Evolutionary conservation across 305 asterid genomes (phyloP), one percentile per base, ranked within the genome.

Genomic region (Fraxinus latifolia): DNA sequence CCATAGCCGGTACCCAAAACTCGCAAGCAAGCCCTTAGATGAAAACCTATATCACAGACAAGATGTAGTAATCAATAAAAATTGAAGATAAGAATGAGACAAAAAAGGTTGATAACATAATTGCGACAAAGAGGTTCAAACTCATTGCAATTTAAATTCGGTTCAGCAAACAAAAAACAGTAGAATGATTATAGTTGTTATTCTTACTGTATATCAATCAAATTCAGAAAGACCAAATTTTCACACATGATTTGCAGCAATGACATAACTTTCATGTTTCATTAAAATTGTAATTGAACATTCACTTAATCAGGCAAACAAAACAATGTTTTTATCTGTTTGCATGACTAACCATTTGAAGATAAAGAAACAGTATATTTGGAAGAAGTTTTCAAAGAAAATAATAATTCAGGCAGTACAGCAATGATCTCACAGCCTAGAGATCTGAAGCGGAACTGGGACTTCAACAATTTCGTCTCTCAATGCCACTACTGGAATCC

Each of bases 391-490:
- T 29, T 74, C 34, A 2, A 62, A 62, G 72, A 62, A 62, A 34
- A 74, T 11, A 53, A n/a, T 53, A 62, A 62, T 21, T 7, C 72
- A 21, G 32, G 25, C 32, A 23, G 15, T 7, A 21, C 11, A 23
- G 32, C 74, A 29, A 14, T 68, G 74, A 68, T 68, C 33, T 90
- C 88, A 92, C 87, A 93, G 85, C 79, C 99, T 91, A 67, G 99
- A 94, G 77, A 96, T 93, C 86, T 89, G 99, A 85, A 96, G 98
- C 58, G 99, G 96, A 82, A 90, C 86, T 9, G 87, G 86, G 12
- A 88, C 86, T 83, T 94, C 97, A 29, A 84, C 89, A 53, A 73
- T 73, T 85, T 96, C 99, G n/a, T 96, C 97, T 62, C 93, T 81
- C 75, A 86, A 86, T 3, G 99, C 94, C n/a, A 81, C 85, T 7